Evolutionary conservation across 1,284 basidiomycete species (phyloP), one percentile per base, ranked within the genome.

Genomic region (Inonotus hispidus): DNA sequence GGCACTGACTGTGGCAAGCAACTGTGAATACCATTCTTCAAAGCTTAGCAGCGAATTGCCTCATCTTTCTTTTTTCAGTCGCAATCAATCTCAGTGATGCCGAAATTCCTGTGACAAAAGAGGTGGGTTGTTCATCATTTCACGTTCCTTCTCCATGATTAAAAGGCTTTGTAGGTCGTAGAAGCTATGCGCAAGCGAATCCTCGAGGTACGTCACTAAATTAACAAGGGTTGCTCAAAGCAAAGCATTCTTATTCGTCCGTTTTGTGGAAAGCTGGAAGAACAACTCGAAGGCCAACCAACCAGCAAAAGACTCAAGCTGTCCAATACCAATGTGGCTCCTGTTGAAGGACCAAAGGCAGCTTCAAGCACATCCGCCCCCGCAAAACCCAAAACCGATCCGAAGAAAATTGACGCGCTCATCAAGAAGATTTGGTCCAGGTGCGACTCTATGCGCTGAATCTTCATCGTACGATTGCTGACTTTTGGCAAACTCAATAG

Each of bases 361-460:
- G 43, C 57, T 13, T 66, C 64, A 8, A 39, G 43, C 38, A 63
- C 67, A 1, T 39, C 67, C 39, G 54, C 63, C 4, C 63, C 49
- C n/a, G 63, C 66, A 5, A 61, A 67, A n/a, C 66, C 70, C 43
- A 76, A 76, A 62, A 69, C 67, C 0, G 74, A 76, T 5, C 72
- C 74, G 63, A 78, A 78, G 66, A 77, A 75, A 59, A 68, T 69
- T 53, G 75, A 76, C 63, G 63, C 71, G 57, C 71, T 74, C 58
- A 62, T 75, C 19, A 76, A 77, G 66, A 75, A 74, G 65, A 70
- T 77, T 37, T 77, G 58, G 53, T 54, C 52, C 11, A 54, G 56
- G 61, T 59, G 19, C 0, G 38, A 38, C 45, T 10, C 19, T 37
- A 47, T 38, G 74, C 25, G 29, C 38, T 23, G 16, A 29, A 53